These are phyloP conservation scores for Chaetomidium leptoderma DNA, from an alignment of 495 filamentous ascomycete species.

Conservation along the genomic window DNA sequence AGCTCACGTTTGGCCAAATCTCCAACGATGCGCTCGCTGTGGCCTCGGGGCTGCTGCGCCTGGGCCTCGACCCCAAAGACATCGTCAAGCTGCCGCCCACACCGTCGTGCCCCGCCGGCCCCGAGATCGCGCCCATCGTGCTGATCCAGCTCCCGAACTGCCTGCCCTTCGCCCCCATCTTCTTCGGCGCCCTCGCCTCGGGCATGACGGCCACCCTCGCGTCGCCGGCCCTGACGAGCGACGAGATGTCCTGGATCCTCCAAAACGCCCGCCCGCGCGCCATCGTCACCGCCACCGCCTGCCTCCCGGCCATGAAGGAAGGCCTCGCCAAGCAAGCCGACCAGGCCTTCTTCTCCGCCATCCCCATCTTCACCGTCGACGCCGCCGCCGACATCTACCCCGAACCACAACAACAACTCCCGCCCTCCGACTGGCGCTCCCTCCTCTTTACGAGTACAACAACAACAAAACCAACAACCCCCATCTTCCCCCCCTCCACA, in stretches of 20 bases:
- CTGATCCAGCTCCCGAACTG: slow-evolving; percentile 36
- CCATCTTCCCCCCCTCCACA: slow-evolving; percentile 9
- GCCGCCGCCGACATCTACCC: slow-evolving; percentile 25
- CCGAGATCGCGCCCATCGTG: slow-evolving; percentile 33
- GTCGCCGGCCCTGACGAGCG: slow-evolving; percentile 35
- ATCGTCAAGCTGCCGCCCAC: slow-evolving; percentile 32
- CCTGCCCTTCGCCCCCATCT: slow-evolving; percentile 28
- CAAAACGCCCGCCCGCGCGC: slow-evolving; percentile 30
- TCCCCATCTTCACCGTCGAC: slow-evolving; percentile 32
- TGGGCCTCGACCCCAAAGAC: slow-evolving; percentile 24
- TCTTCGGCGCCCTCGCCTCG: slow-evolving; percentile 28
- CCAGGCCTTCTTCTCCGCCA: slow-evolving; percentile 13
- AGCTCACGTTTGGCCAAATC: slow-evolving; percentile 28
- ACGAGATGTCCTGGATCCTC: slow-evolving; percentile 34
- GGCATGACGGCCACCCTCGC: slow-evolving; percentile 34
- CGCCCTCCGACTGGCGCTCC: slow-evolving; percentile 19
- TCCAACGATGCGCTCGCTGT: slow-evolving; percentile 24
- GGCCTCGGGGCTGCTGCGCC: slow-evolving; percentile 22
- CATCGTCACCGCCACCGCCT: slow-evolving; percentile 32
- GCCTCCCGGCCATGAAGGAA: slow-evolving; percentile 28
- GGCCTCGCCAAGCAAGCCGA: slow-evolving; percentile 25
- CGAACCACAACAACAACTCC: neutral
- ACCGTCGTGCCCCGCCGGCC: slow-evolving; percentile 25
- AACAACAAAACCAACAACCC: neutral
- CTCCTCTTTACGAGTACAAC: slow-evolving; percentile 16